Percentiles rank a stretch among this genome's conserved stretches.
These are phyloP conservation scores for Xylogone sp. DNA, from an alignment of 2,329 filamentous ascomycete genomes.

Conservation along the genomic window DNA sequence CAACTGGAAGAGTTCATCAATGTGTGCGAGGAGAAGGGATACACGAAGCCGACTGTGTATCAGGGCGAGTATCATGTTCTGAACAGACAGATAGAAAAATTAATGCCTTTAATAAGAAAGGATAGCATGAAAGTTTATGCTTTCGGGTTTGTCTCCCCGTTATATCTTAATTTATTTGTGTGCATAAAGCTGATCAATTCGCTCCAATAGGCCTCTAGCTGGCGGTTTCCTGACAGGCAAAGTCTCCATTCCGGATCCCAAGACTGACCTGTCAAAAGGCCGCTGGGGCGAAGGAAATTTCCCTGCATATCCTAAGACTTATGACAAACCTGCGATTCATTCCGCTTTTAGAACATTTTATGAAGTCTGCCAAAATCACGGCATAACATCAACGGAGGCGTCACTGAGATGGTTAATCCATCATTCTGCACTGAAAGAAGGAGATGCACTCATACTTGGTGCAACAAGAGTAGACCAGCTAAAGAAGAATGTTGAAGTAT, in stretches of 20 bases:
- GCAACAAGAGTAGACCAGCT: conserved; percentile 15
- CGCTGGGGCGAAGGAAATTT: not conserved
- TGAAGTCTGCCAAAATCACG: conserved; percentile 35
- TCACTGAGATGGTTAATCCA: conserved; percentile 38
- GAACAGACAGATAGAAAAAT: not conserved
- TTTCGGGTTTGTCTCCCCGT: not conserved
- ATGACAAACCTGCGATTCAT: conserved; percentile 25
- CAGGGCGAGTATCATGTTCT: conserved; percentile 24
- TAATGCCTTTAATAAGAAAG: not conserved
- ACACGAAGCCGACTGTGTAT: conserved; percentile 26
- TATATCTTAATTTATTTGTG: not conserved
- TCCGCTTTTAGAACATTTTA: conserved; percentile 31
- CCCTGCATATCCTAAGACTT: not conserved
- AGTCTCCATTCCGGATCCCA: no score
- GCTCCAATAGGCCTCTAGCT: conserved; percentile 22
- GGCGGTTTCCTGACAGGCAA: conserved; percentile 38
- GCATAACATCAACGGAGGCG: conserved; percentile 33
- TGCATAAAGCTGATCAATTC: not conserved
- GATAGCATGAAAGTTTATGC: not conserved
- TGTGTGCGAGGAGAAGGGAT: conserved; percentile 22
- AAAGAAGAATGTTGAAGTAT: conserved; percentile 10
- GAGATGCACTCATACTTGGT: conserved; percentile 25
- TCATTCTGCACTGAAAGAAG: conserved; percentile 22
- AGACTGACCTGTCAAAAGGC: conserved; percentile 5
- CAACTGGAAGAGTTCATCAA: conserved; percentile 17